Evolutionary conservation across 1,284 basidiomycete genomes (phyloP), one percentile per base, ranked within the genome.

Genomic region (Heterobasidion occidentale): DNA sequence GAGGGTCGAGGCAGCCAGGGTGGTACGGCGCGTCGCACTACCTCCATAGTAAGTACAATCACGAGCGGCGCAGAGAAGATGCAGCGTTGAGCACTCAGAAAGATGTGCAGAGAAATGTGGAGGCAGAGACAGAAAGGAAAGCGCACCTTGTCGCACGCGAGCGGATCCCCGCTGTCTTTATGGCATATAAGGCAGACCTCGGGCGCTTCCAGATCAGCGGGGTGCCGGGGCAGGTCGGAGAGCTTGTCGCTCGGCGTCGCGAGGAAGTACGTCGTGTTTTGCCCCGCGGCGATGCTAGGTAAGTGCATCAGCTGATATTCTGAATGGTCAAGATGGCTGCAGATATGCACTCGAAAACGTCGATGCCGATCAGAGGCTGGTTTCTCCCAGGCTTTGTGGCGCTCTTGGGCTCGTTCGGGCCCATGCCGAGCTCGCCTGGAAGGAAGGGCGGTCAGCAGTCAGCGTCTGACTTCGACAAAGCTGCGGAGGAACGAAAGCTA

Each of bases 1-100:
- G 90, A 7, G 94, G 94, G 36, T 76, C 71, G 51, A 96, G 79
- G 68, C 94, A 98, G 4, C 76, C 77, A 12, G 90, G 74, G 68
- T 98, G 94, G 68, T 90, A 97, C 0, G 94, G 92, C 50, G 81
- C 79, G 66, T 98, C 94, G 68, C 94, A 98, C 88, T 94, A 60
- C 12, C 15, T 12, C 6, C 47, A 46, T 42, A 50, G 42, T 53
- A 47, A 51, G 36, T 38, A 36, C 36, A 54, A 48, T 36, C 53
- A 19, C 17, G n/a, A 53, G 57, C 35, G n/a, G 35, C 17, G 27
- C 42, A 56, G 50, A 46, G 42, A 51, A 48, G 11, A 27, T 15
- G 27, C 5, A 27, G 27, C 27, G 27, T 27, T 27, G 11, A 46
- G 11, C n/a, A 20, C 45, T 48, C 47, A 48, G 19, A 9, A 34